A percentile compares a stretch with the other conserved stretches of the same genome.
phyloP scores from a whole-genome alignment of 2,329 filamentous ascomycete genomes.

The Penicillium sp. region DNA sequence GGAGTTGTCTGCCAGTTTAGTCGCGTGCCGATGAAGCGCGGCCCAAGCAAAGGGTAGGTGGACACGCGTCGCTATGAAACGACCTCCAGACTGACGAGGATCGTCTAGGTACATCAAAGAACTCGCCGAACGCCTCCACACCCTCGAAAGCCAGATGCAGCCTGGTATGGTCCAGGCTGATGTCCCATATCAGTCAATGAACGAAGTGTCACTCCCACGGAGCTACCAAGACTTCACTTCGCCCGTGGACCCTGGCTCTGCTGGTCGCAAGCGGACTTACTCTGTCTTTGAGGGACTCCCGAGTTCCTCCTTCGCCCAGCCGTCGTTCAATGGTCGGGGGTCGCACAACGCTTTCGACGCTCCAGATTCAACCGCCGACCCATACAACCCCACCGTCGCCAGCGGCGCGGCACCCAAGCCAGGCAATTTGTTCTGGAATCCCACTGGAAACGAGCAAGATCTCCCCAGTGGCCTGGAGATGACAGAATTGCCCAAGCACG shows the following conservation, averaged over 20 bases:
- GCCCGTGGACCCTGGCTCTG: conserved; percentile 46
- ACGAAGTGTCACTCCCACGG: conserved; percentile 43
- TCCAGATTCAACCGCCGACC: conserved; percentile 34
- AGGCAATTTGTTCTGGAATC: conserved; percentile 43
- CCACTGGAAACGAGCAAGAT: conserved; percentile 34
- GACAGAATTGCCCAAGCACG: conserved; percentile 33
- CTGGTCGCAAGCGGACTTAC: conserved; percentile 51
- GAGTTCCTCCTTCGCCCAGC: conserved; percentile 44
- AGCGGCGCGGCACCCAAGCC: conserved; percentile 35
- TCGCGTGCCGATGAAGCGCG: conserved; percentile 82
- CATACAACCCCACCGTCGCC: conserved; percentile 41
- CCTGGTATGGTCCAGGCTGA: conserved; percentile 43
- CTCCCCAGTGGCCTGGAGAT: conserved; percentile 36
- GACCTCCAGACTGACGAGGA: conserved; percentile 19
- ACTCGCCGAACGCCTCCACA: conserved; percentile 79
- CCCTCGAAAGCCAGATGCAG: conserved; percentile 74
- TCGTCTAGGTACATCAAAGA: conserved; percentile 79
- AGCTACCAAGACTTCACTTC: conserved; percentile 57
- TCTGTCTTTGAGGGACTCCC: conserved; percentile 52
- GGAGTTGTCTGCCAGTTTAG: conserved; percentile 81
- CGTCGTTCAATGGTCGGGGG: conserved; percentile 37
- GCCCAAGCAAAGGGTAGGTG: conserved; percentile 79
- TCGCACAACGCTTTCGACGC: conserved; percentile 40
- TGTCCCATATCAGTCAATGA: conserved; percentile 47
- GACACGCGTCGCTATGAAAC: conserved; percentile 1